Conservation (phyloP, 2,329 filamentous ascomycete species). For the Epichloe brachyelytri region DNA sequence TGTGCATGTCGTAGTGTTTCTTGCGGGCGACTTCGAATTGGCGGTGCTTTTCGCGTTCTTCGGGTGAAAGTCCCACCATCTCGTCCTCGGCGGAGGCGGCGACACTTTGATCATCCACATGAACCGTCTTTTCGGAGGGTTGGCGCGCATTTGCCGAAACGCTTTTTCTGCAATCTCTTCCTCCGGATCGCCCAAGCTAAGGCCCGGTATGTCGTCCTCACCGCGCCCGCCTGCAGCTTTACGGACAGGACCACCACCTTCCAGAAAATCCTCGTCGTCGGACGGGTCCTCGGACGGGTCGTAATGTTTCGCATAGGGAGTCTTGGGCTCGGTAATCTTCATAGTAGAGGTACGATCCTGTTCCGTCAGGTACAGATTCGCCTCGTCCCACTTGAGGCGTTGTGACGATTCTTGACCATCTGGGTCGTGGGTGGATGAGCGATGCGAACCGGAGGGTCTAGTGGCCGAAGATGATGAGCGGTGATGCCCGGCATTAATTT, state of each 20-base stretch:
- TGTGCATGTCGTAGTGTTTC: constrained; percentile 98
- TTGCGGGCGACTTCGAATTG: constrained; percentile 86
- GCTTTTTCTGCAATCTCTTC: constrained; percentile 45
- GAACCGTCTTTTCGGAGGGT: constrained; percentile 54
- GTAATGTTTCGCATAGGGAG: constrained; percentile 86
- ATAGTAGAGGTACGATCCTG: constrained; percentile 91
- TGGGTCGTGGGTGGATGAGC: constrained; percentile 46
- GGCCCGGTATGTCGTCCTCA: constrained; percentile 73
- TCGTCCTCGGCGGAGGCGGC: constrained; percentile 46
- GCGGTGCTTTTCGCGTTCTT: constrained; percentile 82
- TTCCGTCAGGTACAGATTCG: constrained; percentile 92
- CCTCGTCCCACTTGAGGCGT: constrained; percentile 95
- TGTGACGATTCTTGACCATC: constrained; percentile 43
- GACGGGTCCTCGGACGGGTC: constrained; percentile 80
- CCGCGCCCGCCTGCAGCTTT: constrained; percentile 26
- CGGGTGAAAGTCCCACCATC: constrained; percentile 41
- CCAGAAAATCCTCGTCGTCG: constrained; percentile 51
- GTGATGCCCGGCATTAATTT: constrained; percentile 82
- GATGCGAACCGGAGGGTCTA: constrained; percentile 52
- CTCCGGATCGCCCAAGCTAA: constrained; percentile 89
- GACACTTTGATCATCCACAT: constrained; percentile 55
- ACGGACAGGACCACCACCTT: constrained; percentile 15
- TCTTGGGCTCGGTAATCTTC: constrained; percentile 99
- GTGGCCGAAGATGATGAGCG: constrained; percentile 67
- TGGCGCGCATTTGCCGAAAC: constrained; percentile 23